These are phyloP conservation scores for Candida chilensis DNA, from an alignment of 805 yeast species.

Conservation along the genomic window DNA sequence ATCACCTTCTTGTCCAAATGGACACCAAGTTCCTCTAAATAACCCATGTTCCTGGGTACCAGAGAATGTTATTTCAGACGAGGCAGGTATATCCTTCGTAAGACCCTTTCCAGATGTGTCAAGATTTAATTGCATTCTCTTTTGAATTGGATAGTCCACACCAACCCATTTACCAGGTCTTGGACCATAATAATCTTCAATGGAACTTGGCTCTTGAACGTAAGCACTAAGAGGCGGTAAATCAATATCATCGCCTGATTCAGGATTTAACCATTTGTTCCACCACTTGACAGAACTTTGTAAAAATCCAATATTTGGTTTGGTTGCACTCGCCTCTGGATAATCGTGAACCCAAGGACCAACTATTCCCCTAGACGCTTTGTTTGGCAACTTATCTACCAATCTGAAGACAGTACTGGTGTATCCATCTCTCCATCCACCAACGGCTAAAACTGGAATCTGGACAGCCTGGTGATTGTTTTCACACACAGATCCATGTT, in stretches of 20 bases:
- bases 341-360: constrained; percentile 44
- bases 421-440: constrained; percentile 42
- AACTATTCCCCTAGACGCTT: constrained; percentile 18
- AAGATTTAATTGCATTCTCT: constrained; percentile 6
- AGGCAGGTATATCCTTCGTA: not conserved
- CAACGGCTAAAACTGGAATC: constrained; percentile 33
- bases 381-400: constrained; percentile 26
- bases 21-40: constrained; percentile 36
- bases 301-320: constrained; percentile 33
- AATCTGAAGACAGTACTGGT: constrained; percentile 33
- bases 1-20: constrained; percentile 36
- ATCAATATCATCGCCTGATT: constrained; percentile 7
- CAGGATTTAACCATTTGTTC: constrained; percentile 22
- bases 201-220: constrained; percentile 30
- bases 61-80: constrained; percentile 8
- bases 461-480: constrained; percentile 24
- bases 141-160: constrained; percentile 5
- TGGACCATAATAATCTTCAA: constrained; percentile 21
- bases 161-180: constrained; percentile 34
- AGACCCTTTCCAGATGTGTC: constrained; percentile 6
- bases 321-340: constrained; percentile 37
- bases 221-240: constrained; percentile 28
- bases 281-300: constrained; percentile 32
- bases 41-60: constrained; percentile 31
- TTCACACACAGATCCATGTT: constrained; percentile 36